Base-by-base conservation (phyloP, 768 basidiomycete genomes). In the Tulasnella sp. region DNA sequence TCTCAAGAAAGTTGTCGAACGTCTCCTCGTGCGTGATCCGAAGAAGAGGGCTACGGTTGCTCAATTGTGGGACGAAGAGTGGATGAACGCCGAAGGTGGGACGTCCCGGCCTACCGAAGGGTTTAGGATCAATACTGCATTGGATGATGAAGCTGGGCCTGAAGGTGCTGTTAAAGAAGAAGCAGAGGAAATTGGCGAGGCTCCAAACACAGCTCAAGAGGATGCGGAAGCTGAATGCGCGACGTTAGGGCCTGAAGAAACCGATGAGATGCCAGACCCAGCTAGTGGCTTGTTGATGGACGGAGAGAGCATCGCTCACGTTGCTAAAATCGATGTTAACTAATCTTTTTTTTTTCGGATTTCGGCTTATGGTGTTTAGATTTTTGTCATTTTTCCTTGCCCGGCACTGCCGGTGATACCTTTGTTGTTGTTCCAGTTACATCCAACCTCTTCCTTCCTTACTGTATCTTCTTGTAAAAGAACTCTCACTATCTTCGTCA, bases 11-110 rank as follows among this genome's bases (percentile, higher is more conserved):
- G 80, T 91, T 42, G 91, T 90, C 0, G 84, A 78, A 11, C 79
- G 83, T 62, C 76, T 95, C 65, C 81, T 95, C 47, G 88, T 90
- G 22, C 81, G 92, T 34, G 89, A 94, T 79, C 86, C 89, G 67
- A 81, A 77, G 75, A 85, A 86, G 75, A 81, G 92, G n/a, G 84
- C 86, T 59, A 83, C 83, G 75, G 82, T 92, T 37, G 82, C 77
- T 34, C 86, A 89, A 42, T 73, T 94, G 68, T 90, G 89, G 90
- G 86, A 80, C 8, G 79, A 80, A 67, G 79, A 78, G 66, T 86
- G 85, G 84, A 83, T 87, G 82, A 73, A 74, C 12, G 82, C 80
- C 0, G 78, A 79, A 34, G 82, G 82, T 32, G 79, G 78, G 67
- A 79, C 79, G 36, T 77, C 76, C 36, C 72, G 68, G 37, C 76